These are phyloP conservation scores for Xenoacremonium recifei DNA, from an alignment of 2,329 filamentous ascomycete genomes.

Conservation along the genomic window DNA sequence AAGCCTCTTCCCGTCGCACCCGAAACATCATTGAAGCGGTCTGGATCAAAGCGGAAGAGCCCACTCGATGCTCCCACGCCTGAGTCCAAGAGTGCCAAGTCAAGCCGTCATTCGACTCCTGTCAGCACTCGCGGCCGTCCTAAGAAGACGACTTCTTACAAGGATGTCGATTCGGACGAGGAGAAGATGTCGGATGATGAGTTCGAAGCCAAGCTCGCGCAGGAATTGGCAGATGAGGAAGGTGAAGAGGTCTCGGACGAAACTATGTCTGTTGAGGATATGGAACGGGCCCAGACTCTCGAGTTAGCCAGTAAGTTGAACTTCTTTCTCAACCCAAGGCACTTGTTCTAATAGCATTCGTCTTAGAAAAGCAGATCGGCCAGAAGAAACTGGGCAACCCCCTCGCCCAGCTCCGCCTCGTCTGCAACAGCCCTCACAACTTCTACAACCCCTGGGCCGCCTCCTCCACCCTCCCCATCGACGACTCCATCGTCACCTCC, in stretches of 20 bases:
- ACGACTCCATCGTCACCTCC: conserved; percentile 79
- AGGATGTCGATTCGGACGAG: conserved; percentile 58
- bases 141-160: conserved; percentile 48
- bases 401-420: conserved; percentile 84
- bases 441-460: conserved; percentile 89
- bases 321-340: background rate
- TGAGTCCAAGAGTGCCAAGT: conserved; percentile 67
- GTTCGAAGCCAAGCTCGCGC: conserved; percentile 76
- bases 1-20: conserved; percentile 18
- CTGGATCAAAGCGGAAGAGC: conserved; percentile 31
- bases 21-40: conserved; percentile 17
- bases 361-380: conserved; percentile 73
- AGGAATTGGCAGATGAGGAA: conserved; percentile 51
- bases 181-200: conserved; percentile 73
- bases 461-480: conserved; percentile 58
- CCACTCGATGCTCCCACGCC: conserved; percentile 32
- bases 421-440: conserved; percentile 92
- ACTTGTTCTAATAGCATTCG: conserved; percentile 26
- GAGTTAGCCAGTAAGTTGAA: conserved; percentile 68
- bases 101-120: conserved; percentile 74
- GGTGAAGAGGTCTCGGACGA: conserved; percentile 29
- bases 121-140: conserved; percentile 51
- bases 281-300: conserved; percentile 64
- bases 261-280: conserved; percentile 54
- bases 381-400: conserved; percentile 92